Base-by-base conservation (phyloP, 2,329 filamentous ascomycete species). In the Epichloe elymi region DNA sequence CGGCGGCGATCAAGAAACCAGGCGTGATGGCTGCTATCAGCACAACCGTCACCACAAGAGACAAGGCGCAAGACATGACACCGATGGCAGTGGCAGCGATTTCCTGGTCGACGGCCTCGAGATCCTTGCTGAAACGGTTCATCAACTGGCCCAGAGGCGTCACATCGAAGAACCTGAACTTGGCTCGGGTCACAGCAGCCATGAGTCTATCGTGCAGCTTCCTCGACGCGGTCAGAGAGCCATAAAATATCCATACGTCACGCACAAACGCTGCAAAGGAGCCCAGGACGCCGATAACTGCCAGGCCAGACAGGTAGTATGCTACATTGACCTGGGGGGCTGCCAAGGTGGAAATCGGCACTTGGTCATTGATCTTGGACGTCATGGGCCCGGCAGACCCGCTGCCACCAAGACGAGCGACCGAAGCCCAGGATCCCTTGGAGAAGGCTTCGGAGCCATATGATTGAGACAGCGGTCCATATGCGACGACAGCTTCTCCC, bases 81-180 rank as follows among this genome's bases (percentile, higher is more conserved):
- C 80, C 79, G 58, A 97, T 90, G 20, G 93, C 91, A 40, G 94
- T 83, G 2, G 90, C 88, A 0, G 93, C 90, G 52, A 98, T 87
- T 66, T 98, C 93, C 65, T 98, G 93, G 59, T 98, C 93, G 19
- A 98, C 78, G 11, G 89, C 83, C 65, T 98, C 90, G 14, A 98
- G 79, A 65, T 98, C 93, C 68, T 97, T 97, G 65, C 91, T 97
- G 70, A 98, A 98, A 19, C 93, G 82, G 68, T 98, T 98, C 84
- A 97, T 97, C 61, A 98, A 76, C 67, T 96, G 91, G 12, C 93
- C 93, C 0, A 97, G 78, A 2, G 93, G 93, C 0, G 93, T 98
- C 1, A 91, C 86, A 62, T 98, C 93, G 62, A 98, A 98, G 71
- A 98, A 98, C 63, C 87, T 89, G 74, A 98, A 97, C 64, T 89